Conservation (phyloP, 2,329 filamentous ascomycete genomes). For the Nemania sp. region DNA sequence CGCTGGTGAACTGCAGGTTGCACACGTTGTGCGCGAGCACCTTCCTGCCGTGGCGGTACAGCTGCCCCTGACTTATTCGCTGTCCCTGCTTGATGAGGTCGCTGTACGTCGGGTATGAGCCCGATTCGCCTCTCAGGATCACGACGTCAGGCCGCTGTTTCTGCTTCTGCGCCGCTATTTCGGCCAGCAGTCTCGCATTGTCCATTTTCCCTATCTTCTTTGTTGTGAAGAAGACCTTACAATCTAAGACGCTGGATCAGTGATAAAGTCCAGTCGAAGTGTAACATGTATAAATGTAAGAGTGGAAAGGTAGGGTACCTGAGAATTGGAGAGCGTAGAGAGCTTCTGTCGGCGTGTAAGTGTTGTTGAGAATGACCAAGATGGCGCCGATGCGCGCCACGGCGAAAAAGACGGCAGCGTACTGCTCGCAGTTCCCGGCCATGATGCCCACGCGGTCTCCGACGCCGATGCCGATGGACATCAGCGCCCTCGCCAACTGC, state of each 20-base stretch:
- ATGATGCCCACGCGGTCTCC: conserved; percentile 76
- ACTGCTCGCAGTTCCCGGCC: conserved; percentile 80
- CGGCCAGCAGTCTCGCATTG: conserved; percentile 61
- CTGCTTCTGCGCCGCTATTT: conserved; percentile 52
- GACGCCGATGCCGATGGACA: conserved; percentile 66
- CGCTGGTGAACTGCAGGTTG: conserved; percentile 75
- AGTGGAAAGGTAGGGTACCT: conserved; percentile 49
- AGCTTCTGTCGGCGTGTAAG: conserved; percentile 74
- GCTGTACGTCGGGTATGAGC: conserved; percentile 62
- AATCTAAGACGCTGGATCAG: conserved; percentile 53
- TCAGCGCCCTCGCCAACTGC: conserved; percentile 64
- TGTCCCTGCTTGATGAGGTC: conserved; percentile 58
- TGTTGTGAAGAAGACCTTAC: conserved; percentile 74
- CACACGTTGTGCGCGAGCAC: conserved; percentile 69
- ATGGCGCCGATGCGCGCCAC: conserved; percentile 68
- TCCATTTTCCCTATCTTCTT: conserved; percentile 67
- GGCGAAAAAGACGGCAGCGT: conserved; percentile 75
- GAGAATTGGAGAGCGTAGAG: conserved; percentile 72
- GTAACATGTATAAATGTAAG: too few species aligned
- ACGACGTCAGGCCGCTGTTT: conserved; percentile 55
- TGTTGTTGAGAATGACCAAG: conserved; percentile 80
- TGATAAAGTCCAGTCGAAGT: background rate
- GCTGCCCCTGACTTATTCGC: conserved; percentile 50
- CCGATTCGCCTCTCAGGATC: conserved; percentile 60
- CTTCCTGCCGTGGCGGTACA: conserved; percentile 57